Conservation (phyloP, 2,329 filamentous ascomycete genomes). For the Fusarium buxicola region DNA sequence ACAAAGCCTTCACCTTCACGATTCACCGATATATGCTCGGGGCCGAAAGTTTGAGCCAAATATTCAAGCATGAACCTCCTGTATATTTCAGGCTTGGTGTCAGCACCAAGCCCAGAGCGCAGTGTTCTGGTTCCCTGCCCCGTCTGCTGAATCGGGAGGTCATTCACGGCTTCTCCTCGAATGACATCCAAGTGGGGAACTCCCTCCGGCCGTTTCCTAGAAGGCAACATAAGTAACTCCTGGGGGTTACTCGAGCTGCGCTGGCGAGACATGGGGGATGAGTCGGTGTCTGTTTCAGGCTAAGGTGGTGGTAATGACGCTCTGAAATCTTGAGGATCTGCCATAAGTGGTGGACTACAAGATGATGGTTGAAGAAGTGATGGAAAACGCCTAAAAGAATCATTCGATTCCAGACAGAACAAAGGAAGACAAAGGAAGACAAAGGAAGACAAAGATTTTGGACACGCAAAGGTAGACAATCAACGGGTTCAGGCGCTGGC, state of each 20-base stretch:
- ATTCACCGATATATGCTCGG: not conserved
- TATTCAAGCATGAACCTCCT: slow-evolving; percentile 10
- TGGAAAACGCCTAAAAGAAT: too few relatives aligned
- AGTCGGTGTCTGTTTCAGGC: too few relatives aligned
- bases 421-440: too few relatives aligned
- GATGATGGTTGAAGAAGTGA: too few relatives aligned
- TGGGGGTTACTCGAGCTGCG: not conserved
- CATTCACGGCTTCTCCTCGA: not conserved
- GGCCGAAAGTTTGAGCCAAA: slow-evolving; percentile 7
- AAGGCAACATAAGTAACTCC: not conserved
- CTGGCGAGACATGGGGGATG: not conserved
- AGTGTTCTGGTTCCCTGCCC: not conserved
- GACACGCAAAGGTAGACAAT: not conserved
- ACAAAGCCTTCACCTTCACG: not conserved
- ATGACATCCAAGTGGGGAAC: not conserved
- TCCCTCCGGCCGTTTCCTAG: not conserved
- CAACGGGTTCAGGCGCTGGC: not conserved
- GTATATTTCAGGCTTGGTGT: not conserved
- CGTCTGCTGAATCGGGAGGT: not conserved
- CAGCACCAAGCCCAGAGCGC: not conserved
- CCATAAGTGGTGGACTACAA: too few relatives aligned
- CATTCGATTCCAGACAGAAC: too few relatives aligned
- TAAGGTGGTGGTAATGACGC: too few relatives aligned
- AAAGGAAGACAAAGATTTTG: too few relatives aligned
- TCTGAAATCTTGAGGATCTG: too few relatives aligned